Conservation (phyloP, 2,329 filamentous ascomycete genomes). For the Clonostachys sp. region DNA sequence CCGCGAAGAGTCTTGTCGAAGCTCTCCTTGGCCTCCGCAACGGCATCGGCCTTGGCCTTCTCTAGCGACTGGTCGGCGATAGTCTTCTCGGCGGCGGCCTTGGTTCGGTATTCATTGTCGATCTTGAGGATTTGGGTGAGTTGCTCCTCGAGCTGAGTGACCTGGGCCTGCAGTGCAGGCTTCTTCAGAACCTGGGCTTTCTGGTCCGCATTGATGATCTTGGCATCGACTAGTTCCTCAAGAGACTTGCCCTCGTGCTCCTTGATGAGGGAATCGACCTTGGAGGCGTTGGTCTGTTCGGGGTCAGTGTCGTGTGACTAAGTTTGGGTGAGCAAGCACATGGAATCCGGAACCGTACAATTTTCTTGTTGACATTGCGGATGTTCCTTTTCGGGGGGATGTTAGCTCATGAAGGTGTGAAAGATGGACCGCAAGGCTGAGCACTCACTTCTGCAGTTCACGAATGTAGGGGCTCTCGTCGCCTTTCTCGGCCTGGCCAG, state of each 20-base stretch:
- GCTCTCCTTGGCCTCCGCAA: slow-evolving; percentile 45
- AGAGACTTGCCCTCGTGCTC: slow-evolving; percentile 68
- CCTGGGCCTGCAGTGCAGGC: slow-evolving; percentile 63
- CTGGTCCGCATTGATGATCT: slow-evolving; percentile 78
- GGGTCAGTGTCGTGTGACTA: slow-evolving; percentile 1
- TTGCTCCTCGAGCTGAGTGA: slow-evolving; percentile 70
- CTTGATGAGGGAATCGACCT: slow-evolving; percentile 64
- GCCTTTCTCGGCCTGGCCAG: slow-evolving; percentile 48
- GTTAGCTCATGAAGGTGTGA: too few species aligned
- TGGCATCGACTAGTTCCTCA: slow-evolving; percentile 65
- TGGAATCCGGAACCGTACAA: slow-evolving; percentile 53
- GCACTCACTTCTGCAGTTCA: slow-evolving; percentile 80
- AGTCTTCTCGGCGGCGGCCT: slow-evolving; percentile 52
- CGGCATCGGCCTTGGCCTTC: slow-evolving; percentile 48
- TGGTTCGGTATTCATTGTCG: slow-evolving; percentile 65
- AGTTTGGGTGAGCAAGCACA: neutral
- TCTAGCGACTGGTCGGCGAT: slow-evolving; percentile 55
- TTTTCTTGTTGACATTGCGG: slow-evolving; percentile 90
- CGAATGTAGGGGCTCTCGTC: slow-evolving; percentile 77
- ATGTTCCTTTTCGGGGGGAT: slow-evolving; percentile 59
- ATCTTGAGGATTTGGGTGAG: slow-evolving; percentile 70
- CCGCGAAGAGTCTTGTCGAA: slow-evolving; percentile 52
- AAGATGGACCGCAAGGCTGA: neutral
- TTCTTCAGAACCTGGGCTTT: slow-evolving; percentile 75
- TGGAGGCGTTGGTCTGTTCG: slow-evolving; percentile 61